Base-by-base conservation (phyloP, 768 basidiomycete species). In the Russula emetica region DNA sequence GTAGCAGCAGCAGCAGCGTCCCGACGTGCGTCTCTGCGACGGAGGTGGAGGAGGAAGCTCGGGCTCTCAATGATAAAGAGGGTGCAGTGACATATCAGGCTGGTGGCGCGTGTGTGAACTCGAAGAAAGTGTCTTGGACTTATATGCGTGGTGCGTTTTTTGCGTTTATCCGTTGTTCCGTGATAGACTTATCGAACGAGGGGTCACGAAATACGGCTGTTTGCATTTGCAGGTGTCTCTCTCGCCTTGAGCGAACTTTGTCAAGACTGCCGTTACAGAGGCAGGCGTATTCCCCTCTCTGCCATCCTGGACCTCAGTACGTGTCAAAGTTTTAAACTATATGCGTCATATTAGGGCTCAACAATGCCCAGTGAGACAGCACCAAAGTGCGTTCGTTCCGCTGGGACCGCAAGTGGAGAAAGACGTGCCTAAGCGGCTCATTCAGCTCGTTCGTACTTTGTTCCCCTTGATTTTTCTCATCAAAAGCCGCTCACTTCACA, bases 181-280 rank as follows among this genome's bases (percentile, higher is more conserved):
- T 44, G 20, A 44, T 47, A 5, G 10, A 22, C 5, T 22, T 22
- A 47, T 22, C n/a, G 11, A 47, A 36, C 36, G n/a, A 9, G 45
- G 18, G 8, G 2, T 0, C 2, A 40, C 8, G 18, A 42, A 42
- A 20, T 7, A 3, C 20, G 10, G 5, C 5, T n/a, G 22, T 47
- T 2, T 22, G 45, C 2, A 5, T 14, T 2, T 32, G 13, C 2
- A 60, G 63, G 63, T 1, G 45, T 60, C n/a, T 55, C 63, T 13
- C 58, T 64, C 3, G 63, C 58, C n/a, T 18, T 60, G 36, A 55
- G 58, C 53, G 58, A 64, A 42, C 58, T 64, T 30, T 60, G 58
- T 11, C 63, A 64, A 22, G 63, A 64, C 2, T 8, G 16, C 13
- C 38, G 34, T 14, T 60, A 55, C 38, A 58, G 57, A 40, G 63